Evolutionary conservation across 75 land plant species (phyloP).

Genomic region (Cunninghamia lanceolata): DNA sequence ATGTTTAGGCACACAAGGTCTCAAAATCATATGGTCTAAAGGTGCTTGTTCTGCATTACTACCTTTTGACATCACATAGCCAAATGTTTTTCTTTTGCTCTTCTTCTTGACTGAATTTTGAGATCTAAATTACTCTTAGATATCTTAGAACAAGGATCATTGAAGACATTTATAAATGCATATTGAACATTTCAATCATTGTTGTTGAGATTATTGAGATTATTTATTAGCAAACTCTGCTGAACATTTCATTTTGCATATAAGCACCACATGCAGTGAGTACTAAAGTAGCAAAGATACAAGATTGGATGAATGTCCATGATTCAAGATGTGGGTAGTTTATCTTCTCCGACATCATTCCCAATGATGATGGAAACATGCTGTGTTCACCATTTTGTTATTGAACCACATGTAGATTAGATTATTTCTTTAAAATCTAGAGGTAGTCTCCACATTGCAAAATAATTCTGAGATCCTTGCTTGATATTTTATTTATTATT

Average conservation of each 20-base stretch:
- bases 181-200: not conserved
- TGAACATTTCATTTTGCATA: not conserved
- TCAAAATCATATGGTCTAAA: not conserved
- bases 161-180: not conserved
- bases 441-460: not conserved
- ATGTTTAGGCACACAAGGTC: not conserved
- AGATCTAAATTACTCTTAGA: not conserved
- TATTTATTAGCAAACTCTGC: not conserved
- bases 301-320: not conserved
- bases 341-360: not conserved
- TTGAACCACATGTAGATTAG: not conserved
- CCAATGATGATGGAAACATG: too few species aligned
- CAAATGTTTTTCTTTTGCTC: too few species aligned
- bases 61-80: too few species aligned
- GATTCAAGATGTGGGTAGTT: not conserved
- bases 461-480: not conserved
- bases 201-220: not conserved
- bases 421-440: not conserved
- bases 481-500: too few species aligned
- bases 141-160: not conserved
- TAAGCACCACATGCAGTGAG: not conserved
- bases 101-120: not conserved
- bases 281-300: not conserved
- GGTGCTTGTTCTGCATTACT: not conserved
- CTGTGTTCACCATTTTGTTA: not conserved